A percentile compares a stretch with the other conserved stretches of the same genome.
Evolutionary conservation across 2,329 filamentous ascomycete species (phyloP).

Genomic region (Fusarium graminum): DNA sequence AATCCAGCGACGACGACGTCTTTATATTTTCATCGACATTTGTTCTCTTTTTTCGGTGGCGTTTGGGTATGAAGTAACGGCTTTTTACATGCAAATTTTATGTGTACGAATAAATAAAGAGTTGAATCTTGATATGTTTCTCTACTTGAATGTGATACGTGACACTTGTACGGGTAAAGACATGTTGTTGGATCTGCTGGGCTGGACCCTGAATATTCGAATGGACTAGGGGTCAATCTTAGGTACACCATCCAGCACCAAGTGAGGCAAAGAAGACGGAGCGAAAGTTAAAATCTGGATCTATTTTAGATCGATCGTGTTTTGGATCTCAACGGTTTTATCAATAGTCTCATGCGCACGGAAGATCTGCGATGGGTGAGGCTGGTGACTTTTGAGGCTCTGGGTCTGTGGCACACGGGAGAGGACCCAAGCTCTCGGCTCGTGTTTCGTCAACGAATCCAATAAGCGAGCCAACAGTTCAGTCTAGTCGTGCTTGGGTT

Average conservation of each 20-base stretch:
- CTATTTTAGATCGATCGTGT: slow-evolving; percentile 18
- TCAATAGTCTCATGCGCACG: slow-evolving; percentile 8
- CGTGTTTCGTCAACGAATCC: slow-evolving; percentile 21
- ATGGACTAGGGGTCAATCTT: too few species aligned
- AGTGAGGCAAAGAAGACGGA: not conserved
- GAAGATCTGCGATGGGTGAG: slow-evolving; percentile 32
- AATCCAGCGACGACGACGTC: slow-evolving; percentile 20
- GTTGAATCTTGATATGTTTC: slow-evolving; percentile 25
- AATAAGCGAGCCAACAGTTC: slow-evolving; percentile 17
- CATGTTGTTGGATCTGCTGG: slow-evolving; percentile 4
- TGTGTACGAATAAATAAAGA: slow-evolving; percentile 36
- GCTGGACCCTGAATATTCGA: not conserved
- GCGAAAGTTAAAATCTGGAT: slow-evolving; percentile 1
- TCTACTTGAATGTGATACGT: slow-evolving; percentile 31
- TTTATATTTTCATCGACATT: slow-evolving; percentile 1
- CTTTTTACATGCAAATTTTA: slow-evolving; percentile 9
- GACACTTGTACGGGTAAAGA: slow-evolving; percentile 11
- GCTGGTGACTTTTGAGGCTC: not conserved
- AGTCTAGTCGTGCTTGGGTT: not conserved
- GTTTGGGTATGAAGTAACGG: slow-evolving; percentile 39
- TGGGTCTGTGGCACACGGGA: slow-evolving; percentile 12
- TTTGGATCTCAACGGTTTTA: slow-evolving; percentile 29
- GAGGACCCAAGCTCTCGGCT: slow-evolving; percentile 8
- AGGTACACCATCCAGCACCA: too few species aligned
- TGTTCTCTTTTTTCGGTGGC: slow-evolving; percentile 11